These are phyloP conservation scores for Apiotrichum brassicae DNA, from an alignment of 1,284 basidiomycete genomes.

Conservation along the genomic window DNA sequence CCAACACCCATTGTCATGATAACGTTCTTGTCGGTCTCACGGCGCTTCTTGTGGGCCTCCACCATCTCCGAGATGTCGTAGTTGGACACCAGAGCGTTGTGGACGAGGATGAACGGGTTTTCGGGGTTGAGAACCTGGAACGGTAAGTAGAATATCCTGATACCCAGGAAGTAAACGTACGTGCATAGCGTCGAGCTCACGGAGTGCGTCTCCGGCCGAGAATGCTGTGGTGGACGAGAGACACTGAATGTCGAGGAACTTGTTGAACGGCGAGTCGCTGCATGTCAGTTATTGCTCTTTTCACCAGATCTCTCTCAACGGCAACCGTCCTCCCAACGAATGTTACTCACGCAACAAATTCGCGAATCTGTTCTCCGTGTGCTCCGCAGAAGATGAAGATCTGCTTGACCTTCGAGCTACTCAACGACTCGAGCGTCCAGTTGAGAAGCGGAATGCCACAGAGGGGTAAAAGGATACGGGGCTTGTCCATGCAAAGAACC, in stretches of 20 bases:
- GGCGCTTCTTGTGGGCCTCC: constrained; percentile 76
- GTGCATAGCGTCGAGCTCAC: constrained; percentile 83
- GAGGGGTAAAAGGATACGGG: constrained; percentile 82
- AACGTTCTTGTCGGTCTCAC: constrained; percentile 79
- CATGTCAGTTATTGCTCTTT: background rate
- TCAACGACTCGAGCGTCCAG: constrained; percentile 93
- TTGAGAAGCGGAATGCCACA: constrained; percentile 88
- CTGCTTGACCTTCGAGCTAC: constrained; percentile 86
- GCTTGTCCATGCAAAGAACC: constrained; percentile 74
- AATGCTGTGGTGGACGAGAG: constrained; percentile 82
- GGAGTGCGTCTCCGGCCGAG: constrained; percentile 90
- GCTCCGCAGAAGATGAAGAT: constrained; percentile 89
- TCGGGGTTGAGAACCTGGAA: constrained; percentile 78
- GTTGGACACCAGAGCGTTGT: constrained; percentile 90
- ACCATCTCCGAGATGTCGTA: constrained; percentile 85
- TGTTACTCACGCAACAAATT: constrained; percentile 50
- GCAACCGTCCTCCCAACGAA: too few species aligned
- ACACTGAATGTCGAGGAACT: constrained; percentile 74
- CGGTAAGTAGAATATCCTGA: background rate
- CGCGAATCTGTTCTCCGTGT: constrained; percentile 74
- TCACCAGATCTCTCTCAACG: constrained; percentile 1
- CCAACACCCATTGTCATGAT: constrained; percentile 91
- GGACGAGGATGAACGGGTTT: constrained; percentile 74
- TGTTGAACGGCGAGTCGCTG: constrained; percentile 17
- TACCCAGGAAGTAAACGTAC: constrained; percentile 20